Evolutionary conservation across 2,329 filamentous ascomycete species (phyloP).

Genomic region (Fulvia fulva): DNA sequence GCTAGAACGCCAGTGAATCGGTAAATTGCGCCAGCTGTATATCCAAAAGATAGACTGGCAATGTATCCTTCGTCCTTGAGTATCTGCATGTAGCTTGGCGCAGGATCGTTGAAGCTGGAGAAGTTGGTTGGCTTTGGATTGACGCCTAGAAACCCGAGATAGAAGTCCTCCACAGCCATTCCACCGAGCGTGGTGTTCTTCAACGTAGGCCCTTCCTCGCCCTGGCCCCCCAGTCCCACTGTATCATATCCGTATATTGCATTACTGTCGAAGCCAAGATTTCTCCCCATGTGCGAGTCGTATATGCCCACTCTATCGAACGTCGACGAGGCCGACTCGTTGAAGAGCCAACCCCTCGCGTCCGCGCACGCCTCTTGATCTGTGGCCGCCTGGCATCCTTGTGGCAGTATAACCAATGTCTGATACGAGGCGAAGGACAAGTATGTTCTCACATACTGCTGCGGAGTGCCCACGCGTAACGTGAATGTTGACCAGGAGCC

Average conservation of each 20-base stretch:
- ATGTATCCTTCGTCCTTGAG: conserved; percentile 58
- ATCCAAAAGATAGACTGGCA: conserved; percentile 70
- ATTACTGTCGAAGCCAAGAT: conserved; percentile 57
- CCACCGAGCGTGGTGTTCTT: conserved; percentile 42
- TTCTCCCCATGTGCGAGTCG: conserved; percentile 54
- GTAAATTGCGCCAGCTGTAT: conserved; percentile 71
- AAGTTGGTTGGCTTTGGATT: conserved; percentile 50
- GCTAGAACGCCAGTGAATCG: conserved; percentile 41
- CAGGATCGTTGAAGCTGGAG: conserved; percentile 50
- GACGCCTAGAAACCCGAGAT: conserved; percentile 47
- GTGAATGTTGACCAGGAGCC: conserved; percentile 69
- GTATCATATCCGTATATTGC: conserved; percentile 60
- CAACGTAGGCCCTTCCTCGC: conserved; percentile 39
- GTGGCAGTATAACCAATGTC: conserved; percentile 62
- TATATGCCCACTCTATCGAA: conserved; percentile 60
- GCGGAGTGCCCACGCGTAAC: conserved; percentile 55
- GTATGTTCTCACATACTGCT: conserved; percentile 53
- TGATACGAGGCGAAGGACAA: conserved; percentile 68
- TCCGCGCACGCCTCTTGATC: conserved; percentile 45
- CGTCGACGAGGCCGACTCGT: conserved; percentile 50
- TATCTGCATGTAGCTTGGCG: conserved; percentile 48
- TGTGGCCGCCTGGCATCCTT: conserved; percentile 48
- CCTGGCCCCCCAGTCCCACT: conserved; percentile 39
- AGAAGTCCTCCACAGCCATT: conserved; percentile 40
- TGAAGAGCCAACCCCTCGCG: conserved; percentile 58